Conservation (phyloP, 108 stramenopile genomes). For the Epithemia pelagica region DNA sequence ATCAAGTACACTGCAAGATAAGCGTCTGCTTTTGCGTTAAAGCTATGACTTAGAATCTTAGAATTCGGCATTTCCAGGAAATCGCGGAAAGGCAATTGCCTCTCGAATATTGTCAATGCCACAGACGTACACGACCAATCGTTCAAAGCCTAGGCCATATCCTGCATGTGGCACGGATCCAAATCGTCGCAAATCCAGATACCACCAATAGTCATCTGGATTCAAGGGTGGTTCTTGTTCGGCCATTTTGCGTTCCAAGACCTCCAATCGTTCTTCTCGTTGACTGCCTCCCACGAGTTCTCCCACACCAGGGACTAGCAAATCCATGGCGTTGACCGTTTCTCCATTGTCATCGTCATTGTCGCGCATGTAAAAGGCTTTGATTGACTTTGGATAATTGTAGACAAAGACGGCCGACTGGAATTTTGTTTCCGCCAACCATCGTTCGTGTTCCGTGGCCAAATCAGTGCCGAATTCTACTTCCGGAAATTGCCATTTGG, state of each 20-base stretch:
- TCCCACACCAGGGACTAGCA: constrained; percentile 98
- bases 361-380: constrained; percentile 99
- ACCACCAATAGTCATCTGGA: constrained; percentile 97
- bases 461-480: constrained; percentile 98
- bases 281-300: constrained; percentile 98
- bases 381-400: constrained; percentile 95
- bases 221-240: constrained; percentile 65
- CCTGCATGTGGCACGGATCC: constrained; percentile 99
- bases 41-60: constrained; percentile 27
- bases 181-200: constrained; percentile 84
- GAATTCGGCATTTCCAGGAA: constrained; percentile 95
- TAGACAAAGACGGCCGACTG: constrained; percentile 93
- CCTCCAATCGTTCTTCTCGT: constrained; percentile 89
- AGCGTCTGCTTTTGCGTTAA: too few species aligned
- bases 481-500: constrained; percentile 93
- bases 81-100: constrained; percentile 96
- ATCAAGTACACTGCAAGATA: too few species aligned
- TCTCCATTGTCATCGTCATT: constrained; percentile 93
- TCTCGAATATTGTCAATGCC: constrained; percentile 99
- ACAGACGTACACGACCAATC: constrained; percentile 95
- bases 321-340: constrained; percentile 97
- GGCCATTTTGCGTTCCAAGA: constrained; percentile 84
- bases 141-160: constrained; percentile 98
- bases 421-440: constrained; percentile 93
- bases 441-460: constrained; percentile 96